These are phyloP conservation scores for Arabidopsis arenosa DNA, from an alignment of 345 rosid genomes.

Conservation along the genomic window DNA sequence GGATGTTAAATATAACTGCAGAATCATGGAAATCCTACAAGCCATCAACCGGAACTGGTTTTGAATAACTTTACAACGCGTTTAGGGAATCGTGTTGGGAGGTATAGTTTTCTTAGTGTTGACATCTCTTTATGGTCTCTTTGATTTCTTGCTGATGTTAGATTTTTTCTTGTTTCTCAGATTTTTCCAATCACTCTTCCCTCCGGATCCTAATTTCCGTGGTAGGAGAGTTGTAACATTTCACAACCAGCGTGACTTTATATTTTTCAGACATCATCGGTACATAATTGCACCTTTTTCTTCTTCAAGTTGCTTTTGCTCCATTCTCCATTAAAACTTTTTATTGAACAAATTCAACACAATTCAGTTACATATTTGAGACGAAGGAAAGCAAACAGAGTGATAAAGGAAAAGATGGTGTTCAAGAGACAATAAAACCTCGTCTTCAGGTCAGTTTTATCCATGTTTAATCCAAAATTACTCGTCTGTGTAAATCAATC, in stretches of 20 bases:
- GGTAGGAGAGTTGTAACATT: constrained; percentile 95
- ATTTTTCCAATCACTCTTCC: constrained; percentile 81
- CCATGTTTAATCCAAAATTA: not conserved
- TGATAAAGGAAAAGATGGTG: constrained; percentile 57
- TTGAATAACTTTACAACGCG: constrained; percentile 89
- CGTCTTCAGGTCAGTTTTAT: constrained; percentile 74
- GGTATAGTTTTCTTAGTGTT: constrained; percentile 45
- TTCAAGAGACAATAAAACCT: constrained; percentile 60
- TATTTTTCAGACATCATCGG: constrained; percentile 97
- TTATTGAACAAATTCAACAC: not conserved
- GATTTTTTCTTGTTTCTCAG: constrained; percentile 44
- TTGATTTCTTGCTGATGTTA: constrained; percentile 6
- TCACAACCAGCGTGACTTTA: constrained; percentile 94
- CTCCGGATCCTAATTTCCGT: constrained; percentile 79
- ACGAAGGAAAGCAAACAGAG: constrained; percentile 62
- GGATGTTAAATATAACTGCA: constrained; percentile 26
- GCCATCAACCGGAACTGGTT: constrained; percentile 87
- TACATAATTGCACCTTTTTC: constrained; percentile 31
- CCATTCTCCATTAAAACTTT: not conserved
- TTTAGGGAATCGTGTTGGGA: constrained; percentile 89
- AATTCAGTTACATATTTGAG: constrained; percentile 78
- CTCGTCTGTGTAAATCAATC: not conserved
- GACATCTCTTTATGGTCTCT: constrained; percentile 1
- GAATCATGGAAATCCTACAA: constrained; percentile 96
- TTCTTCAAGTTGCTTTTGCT: not conserved